Percentiles rank a stretch among this genome's conserved stretches.
These are phyloP conservation scores for Phaeomoniella chlamydospora DNA, from an alignment of 2,329 filamentous ascomycete species.

Conservation along the genomic window DNA sequence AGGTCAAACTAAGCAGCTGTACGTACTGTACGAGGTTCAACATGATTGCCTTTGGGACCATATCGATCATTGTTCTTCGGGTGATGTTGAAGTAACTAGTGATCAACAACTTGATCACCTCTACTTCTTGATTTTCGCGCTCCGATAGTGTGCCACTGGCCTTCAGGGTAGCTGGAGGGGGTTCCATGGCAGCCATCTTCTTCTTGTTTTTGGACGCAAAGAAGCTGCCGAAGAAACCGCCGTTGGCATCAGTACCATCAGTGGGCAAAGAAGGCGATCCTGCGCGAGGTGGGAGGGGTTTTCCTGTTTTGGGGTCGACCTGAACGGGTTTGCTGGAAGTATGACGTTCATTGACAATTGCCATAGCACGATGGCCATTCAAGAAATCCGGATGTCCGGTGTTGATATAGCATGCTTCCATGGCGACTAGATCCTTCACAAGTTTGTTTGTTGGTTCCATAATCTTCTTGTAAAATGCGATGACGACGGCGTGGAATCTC, in stretches of 20 bases:
- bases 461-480: constrained; percentile 91
- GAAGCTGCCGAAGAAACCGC: constrained; percentile 95
- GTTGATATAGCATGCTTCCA: constrained; percentile 97
- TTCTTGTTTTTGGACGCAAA: constrained; percentile 99
- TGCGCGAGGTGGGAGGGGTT: constrained; percentile 67
- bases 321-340: constrained; percentile 71
- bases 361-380: constrained; percentile 94
- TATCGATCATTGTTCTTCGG: constrained; percentile 96
- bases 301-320: constrained; percentile 96
- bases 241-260: constrained; percentile 39
- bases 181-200: constrained; percentile 99
- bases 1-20: constrained; percentile 1
- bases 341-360: constrained; percentile 89
- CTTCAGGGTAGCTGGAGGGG: constrained; percentile 83
- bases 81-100: constrained; percentile 97
- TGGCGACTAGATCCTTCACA: constrained; percentile 77
- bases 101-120: constrained; percentile 96
- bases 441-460: constrained; percentile 98
- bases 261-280: constrained; percentile 59
- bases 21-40: constrained; percentile 86
- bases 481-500: constrained; percentile 87
- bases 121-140: constrained; percentile 88
- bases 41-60: constrained; percentile 99
- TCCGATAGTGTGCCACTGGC: constrained; percentile 87
- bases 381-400: constrained; percentile 96